Evolutionary conservation across 169 alveolate species (phyloP).

Genomic region (Fabrea salina): DNA sequence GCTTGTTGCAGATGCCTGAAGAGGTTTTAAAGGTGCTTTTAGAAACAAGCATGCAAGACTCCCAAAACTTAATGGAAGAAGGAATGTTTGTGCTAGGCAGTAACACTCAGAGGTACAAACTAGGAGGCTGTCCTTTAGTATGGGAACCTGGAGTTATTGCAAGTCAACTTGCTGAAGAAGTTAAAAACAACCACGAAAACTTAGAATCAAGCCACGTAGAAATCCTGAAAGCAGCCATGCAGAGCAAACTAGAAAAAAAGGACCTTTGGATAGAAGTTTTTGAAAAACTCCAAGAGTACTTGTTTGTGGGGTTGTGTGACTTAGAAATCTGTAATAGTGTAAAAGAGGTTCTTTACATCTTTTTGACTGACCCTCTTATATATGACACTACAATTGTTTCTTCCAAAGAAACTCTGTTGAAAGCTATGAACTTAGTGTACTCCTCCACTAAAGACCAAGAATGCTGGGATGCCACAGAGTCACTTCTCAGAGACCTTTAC

Average conservation of each 20-base stretch:
- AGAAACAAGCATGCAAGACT: not conserved
- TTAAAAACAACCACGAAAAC: conserved; percentile 41
- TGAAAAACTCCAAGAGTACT: not conserved
- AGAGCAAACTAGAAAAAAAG: not conserved
- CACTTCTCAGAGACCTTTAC: not conserved
- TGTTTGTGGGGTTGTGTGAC: conserved; percentile 25
- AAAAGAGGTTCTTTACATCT: not conserved
- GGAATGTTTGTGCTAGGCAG: conserved; percentile 62
- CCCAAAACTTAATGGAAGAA: conserved; percentile 42
- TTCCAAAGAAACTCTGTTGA: conserved; percentile 1
- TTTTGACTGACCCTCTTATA: not conserved
- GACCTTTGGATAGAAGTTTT: conserved; percentile 12
- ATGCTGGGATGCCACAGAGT: not conserved
- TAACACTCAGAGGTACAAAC: conserved; percentile 56
- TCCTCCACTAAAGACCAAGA: not conserved
- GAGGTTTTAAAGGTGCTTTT: not conserved
- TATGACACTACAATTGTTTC: not conserved
- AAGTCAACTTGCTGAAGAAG: conserved; percentile 37
- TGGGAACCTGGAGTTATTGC: conserved; percentile 61
- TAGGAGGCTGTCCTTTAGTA: conserved; percentile 55
- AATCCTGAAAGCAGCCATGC: conserved; percentile 50
- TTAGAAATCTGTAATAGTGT: not conserved
- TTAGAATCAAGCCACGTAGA: conserved; percentile 59
- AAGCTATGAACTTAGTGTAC: not conserved
- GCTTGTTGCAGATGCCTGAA: not conserved